Evolutionary conservation across 352 stramenopile species (phyloP), one percentile per base, ranked within the genome.

Genomic region (Phytopythium litorale): DNA sequence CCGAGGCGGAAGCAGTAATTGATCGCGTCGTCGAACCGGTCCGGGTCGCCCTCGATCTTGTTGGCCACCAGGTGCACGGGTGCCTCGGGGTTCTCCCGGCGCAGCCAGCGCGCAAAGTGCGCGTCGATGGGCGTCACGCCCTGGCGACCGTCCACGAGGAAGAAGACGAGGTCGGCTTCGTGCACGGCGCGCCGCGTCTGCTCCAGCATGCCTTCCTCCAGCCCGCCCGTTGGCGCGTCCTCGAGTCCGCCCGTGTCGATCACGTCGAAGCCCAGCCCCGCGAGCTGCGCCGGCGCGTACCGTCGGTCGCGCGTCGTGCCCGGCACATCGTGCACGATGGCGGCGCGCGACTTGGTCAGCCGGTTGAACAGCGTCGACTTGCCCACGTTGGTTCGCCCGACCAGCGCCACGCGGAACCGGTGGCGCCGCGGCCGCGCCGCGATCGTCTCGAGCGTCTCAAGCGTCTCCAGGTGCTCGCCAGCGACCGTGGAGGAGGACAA

Each of bases 281-380:
- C 83, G 4, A 94, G 50, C 1, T 81, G 80, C 3, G 78, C 79
- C 55, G 67, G 62, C 6, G 79, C 80, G 65, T 91, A 92, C 43
- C 85, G 81, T 2, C 85, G 82, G 58, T 94, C 85, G 23, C 85
- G 83, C 12, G 85, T 94, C 11, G 84, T 94, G 12, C 84, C 84
- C 0, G 84, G 81, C 1, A 94, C 84, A 55, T 94, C 86, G 67
- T 94, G 84, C n/a, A 94, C 84, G 62, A 94, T 94, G 9, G 84
- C 84, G 0, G 72, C 66, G 25, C 84, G 79, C 21, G 83, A 81
- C 68, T 89, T 91, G 57, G 85, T 94, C 55, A 94, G 62, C 23
- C 85, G 78, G 67, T 94, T 94, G 73, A 88, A 94, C 30, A 94
- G 81, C 67, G 85, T 94, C 48, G 83, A 92, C 66, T 94, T 94